Evolutionary conservation across 2,329 filamentous ascomycete species (phyloP).

Genomic region (Stagonosporopsis rhizophila): DNA sequence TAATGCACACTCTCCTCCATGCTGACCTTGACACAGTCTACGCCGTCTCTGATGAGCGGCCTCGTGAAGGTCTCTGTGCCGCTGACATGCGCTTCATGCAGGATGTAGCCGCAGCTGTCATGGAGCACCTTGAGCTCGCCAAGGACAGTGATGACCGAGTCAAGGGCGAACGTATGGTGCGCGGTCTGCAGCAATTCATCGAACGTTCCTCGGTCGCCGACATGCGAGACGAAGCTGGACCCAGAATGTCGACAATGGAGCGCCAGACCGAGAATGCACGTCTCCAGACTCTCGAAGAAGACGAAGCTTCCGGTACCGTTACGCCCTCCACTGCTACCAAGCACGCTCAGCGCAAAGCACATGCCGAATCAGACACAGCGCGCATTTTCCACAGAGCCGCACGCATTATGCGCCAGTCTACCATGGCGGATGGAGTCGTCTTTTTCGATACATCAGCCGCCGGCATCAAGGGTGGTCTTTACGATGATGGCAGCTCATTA

Average conservation of each 20-base stretch:
- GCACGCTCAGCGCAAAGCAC: slow-evolving; percentile 31
- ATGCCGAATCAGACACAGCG: slow-evolving; percentile 32
- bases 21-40: slow-evolving; percentile 25
- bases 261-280: slow-evolving; percentile 46
- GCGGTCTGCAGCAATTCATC: slow-evolving; percentile 45
- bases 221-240: slow-evolving; percentile 21
- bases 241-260: slow-evolving; percentile 38
- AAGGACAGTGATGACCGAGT: slow-evolving; percentile 36
- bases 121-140: slow-evolving; percentile 43
- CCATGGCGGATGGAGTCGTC: slow-evolving; percentile 43
- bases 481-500: slow-evolving; percentile 25
- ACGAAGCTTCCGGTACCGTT: slow-evolving; percentile 16
- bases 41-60: slow-evolving; percentile 41
- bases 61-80: slow-evolving; percentile 32
- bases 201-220: slow-evolving; percentile 39
- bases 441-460: slow-evolving; percentile 47
- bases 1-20: background rate
- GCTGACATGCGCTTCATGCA: slow-evolving; percentile 40
- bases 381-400: slow-evolving; percentile 47
- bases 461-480: slow-evolving; percentile 34
- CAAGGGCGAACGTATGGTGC: slow-evolving; percentile 42
- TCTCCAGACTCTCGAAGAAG: slow-evolving; percentile 35
- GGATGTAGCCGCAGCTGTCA: slow-evolving; percentile 40
- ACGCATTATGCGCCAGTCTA: slow-evolving; percentile 44
- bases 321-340: slow-evolving; percentile 18